Conservation (phyloP, 116 monocot genomes). For the Posidonia oceanica region DNA sequence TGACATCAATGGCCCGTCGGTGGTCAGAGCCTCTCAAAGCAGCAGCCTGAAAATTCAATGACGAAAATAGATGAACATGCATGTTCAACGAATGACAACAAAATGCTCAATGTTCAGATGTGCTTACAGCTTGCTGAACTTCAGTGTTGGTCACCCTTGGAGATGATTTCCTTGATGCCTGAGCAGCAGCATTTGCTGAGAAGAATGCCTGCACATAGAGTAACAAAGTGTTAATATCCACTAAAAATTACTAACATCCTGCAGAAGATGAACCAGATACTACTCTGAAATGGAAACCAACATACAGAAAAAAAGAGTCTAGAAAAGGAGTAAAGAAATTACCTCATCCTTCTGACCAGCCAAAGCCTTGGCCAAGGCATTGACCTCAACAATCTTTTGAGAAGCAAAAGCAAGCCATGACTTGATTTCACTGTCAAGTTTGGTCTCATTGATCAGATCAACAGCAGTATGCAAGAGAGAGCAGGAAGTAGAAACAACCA, state of each 20-base stretch:
- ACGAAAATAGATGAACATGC: background rate
- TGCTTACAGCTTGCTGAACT: constrained; percentile 60
- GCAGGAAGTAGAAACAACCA: constrained; percentile 65
- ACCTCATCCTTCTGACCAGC: constrained; percentile 60
- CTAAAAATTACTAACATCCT: background rate
- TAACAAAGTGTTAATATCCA: background rate
- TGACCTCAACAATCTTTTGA: constrained; percentile 58
- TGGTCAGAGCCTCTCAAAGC: constrained; percentile 53
- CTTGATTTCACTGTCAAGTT: constrained; percentile 60
- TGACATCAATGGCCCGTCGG: constrained; percentile 40
- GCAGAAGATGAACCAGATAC: background rate
- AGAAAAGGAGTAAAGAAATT: background rate
- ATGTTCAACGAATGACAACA: background rate
- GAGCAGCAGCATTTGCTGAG: constrained; percentile 55
- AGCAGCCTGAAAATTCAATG: constrained; percentile 25
- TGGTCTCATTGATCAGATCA: constrained; percentile 55
- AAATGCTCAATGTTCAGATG: background rate
- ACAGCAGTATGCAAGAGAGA: constrained; percentile 65
- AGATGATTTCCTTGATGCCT: constrained; percentile 61
- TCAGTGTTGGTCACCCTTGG: constrained; percentile 52
- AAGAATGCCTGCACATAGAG: constrained; percentile 36
- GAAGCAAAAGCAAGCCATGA: constrained; percentile 76
- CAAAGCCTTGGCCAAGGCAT: constrained; percentile 60
- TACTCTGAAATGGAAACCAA: background rate
- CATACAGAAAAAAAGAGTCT: background rate